Evolutionary conservation across 805 yeast species (phyloP).

Genomic region (Saturnispora bothae): DNA sequence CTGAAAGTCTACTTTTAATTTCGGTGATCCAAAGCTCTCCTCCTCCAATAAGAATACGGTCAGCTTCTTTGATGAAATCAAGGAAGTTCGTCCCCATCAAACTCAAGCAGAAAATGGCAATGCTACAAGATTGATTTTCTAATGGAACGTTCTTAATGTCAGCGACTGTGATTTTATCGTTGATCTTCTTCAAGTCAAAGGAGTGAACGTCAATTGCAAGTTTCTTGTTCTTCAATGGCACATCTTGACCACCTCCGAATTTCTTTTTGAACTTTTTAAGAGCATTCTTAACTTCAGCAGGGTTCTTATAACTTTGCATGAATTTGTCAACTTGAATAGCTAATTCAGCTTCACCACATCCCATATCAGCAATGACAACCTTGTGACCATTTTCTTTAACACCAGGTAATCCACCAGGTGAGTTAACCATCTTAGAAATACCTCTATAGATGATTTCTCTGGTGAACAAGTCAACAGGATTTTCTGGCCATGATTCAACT

Average conservation of each 20-base stretch:
- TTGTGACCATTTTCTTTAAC: constrained; percentile 31
- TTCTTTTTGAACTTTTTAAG: constrained; percentile 19
- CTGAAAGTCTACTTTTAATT: constrained; percentile 83
- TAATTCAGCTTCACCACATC: constrained; percentile 95
- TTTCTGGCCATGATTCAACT: constrained; percentile 96
- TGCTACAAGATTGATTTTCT: constrained; percentile 63
- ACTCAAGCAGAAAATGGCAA: constrained; percentile 90
- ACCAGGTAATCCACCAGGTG: constrained; percentile 95
- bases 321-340: constrained; percentile 53
- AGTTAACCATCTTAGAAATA: constrained; percentile 56
- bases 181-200: constrained; percentile 85
- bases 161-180: constrained; percentile 89
- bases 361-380: constrained; percentile 93
- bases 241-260: constrained; percentile 17
- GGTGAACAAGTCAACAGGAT: constrained; percentile 90
- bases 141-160: constrained; percentile 89
- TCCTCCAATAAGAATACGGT: constrained; percentile 74
- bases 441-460: constrained; percentile 53
- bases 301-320: constrained; percentile 18
- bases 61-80: constrained; percentile 85
- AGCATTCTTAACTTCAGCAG: constrained; percentile 27
- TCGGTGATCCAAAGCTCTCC: constrained; percentile 98
- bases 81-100: constrained; percentile 95
- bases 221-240: constrained; percentile 11
- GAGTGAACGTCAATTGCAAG: constrained; percentile 62